phyloP scores from a whole-genome alignment of 306 rosid genomes.

The Rosa multiflora region DNA sequence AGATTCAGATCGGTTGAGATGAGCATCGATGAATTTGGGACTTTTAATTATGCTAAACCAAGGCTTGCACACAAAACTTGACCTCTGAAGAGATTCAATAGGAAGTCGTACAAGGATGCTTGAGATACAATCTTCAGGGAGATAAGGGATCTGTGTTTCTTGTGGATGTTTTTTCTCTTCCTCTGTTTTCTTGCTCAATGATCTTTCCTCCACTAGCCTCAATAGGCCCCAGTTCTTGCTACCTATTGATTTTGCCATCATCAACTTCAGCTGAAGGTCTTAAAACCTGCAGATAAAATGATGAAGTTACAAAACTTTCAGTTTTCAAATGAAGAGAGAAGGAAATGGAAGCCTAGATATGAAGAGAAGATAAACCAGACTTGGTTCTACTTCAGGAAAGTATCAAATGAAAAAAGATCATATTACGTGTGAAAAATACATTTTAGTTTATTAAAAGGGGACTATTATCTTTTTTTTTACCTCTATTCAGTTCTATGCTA shows the following conservation, averaged over 20 bases:
- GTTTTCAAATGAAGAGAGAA: neutral
- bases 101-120: constrained; percentile 50
- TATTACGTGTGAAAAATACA: too few relatives aligned
- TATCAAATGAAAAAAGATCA: neutral
- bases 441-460: too few relatives aligned
- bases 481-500: too few relatives aligned
- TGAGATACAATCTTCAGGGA: constrained; percentile 43
- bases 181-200: constrained; percentile 23
- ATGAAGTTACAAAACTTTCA: neutral
- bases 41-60: constrained; percentile 37
- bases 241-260: constrained; percentile 22
- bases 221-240: constrained; percentile 27
- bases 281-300: constrained; percentile 14
- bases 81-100: constrained; percentile 39
- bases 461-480: too few relatives aligned
- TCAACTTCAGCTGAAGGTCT: constrained; percentile 4
- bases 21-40: constrained; percentile 31
- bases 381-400: neutral
- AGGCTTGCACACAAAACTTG: constrained; percentile 49
- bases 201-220: constrained; percentile 34
- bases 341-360: neutral
- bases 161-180: constrained; percentile 35
- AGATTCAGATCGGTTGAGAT: constrained; percentile 39
- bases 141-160: constrained; percentile 34
- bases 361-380: neutral